Conservation (phyloP, 345 rosid genomes). For the Atalantia buxifolia region DNA sequence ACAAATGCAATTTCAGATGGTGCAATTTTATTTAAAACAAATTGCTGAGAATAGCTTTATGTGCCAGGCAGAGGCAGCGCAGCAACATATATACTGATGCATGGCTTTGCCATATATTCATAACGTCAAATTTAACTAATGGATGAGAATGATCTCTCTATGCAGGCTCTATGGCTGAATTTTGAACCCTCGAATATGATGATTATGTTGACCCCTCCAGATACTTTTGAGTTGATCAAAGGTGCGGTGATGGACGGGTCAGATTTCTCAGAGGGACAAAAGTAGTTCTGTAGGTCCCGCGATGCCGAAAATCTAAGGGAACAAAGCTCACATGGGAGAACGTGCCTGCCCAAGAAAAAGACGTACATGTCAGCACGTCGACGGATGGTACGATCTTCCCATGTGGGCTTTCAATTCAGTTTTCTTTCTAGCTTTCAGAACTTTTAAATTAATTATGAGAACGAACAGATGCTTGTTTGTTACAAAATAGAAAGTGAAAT, state of each 20-base stretch:
- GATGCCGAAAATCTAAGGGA: not conserved
- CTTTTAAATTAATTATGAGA: too few relatives aligned
- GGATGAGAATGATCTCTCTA: not conserved
- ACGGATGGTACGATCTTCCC: not conserved
- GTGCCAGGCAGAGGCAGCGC: not conserved
- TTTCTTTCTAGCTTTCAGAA: not conserved
- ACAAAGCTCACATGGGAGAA: slow-evolving; percentile 30
- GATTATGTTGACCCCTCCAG: not conserved
- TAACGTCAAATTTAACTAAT: too few relatives aligned
- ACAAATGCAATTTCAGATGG: too few relatives aligned
- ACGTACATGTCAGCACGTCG: slow-evolving; percentile 2
- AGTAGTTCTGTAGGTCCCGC: too few relatives aligned
- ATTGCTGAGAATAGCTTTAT: not conserved
- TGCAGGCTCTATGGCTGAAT: too few relatives aligned
- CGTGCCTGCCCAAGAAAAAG: slow-evolving; percentile 7
- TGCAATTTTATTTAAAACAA: not conserved
- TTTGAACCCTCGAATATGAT: not conserved
- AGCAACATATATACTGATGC: too few relatives aligned
- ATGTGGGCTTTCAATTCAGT: not conserved
- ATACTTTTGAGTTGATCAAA: not conserved
- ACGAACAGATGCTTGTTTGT: too few relatives aligned
- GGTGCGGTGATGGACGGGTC: not conserved
- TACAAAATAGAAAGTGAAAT: too few relatives aligned
- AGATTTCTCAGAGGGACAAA: not conserved
- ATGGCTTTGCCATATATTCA: too few relatives aligned